Base-by-base conservation (phyloP, 768 basidiomycete species). In the Sistotremastrum suecicum region DNA sequence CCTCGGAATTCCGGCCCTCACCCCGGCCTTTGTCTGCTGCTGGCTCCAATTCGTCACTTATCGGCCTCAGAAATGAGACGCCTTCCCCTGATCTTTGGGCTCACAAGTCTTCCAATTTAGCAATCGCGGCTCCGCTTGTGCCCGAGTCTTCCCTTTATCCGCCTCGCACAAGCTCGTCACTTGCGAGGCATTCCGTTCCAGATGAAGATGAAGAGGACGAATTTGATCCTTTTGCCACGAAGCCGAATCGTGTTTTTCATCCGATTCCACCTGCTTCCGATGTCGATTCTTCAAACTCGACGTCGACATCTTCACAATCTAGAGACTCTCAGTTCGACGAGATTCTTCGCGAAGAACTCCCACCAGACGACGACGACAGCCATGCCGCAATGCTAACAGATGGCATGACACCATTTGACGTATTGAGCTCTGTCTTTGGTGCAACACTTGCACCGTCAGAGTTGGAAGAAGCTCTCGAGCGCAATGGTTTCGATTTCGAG, bases 391-490 rank as follows among this genome's bases (percentile, higher is more conserved):
- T 76, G 63, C 72, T 88, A 43, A 84, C 82, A 0, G 84, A 87
- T 58, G 90, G 90, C 39, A 94, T 99, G 89, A 94, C 94, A 1
- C 95, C 95, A 1, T 83, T 99, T 55, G 95, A 99, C 55, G 90
- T 97, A 38, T 80, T 99, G 12, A 78, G 76, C 58, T 90, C 87
- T 38, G 87, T 99, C 36, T 99, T 99, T 58, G 89, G 86, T 10
- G 82, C 88, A 2, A 79, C 88, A 2, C 71, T 99, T 7, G 81
- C 91, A 0, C 81, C 89, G 3, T 82, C 82, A 3, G 90, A 97
- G 58, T 70, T 99, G 5, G 94, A 98, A 63, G 91, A 97, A 45
- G 94, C 94, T 0, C 72, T 99, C 2, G 76, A 78, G 5, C 71
- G 75, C 41, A 85, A 88, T 52, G 88, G 79, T 2, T 99, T 87